Evolutionary conservation across 257 asterid genomes (phyloP).

Genomic region (Asclepias syriaca): DNA sequence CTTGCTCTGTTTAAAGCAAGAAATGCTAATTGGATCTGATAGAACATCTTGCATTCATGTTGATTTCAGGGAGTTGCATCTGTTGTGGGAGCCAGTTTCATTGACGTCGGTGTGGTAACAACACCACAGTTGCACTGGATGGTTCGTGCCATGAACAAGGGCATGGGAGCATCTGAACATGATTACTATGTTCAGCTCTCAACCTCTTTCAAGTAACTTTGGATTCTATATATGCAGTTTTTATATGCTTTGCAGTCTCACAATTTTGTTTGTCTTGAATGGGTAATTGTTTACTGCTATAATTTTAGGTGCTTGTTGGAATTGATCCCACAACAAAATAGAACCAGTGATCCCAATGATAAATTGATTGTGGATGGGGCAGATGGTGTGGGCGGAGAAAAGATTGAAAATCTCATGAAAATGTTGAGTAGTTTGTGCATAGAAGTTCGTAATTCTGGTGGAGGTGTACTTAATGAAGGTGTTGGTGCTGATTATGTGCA

Average conservation of each 20-base stretch:
- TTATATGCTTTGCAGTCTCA: not conserved
- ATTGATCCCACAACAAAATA: constrained; percentile 47
- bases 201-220: constrained; percentile 63
- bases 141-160: constrained; percentile 77
- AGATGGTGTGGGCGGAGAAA: constrained; percentile 93
- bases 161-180: constrained; percentile 61
- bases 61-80: constrained; percentile 59
- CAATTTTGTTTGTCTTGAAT: not conserved
- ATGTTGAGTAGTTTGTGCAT: constrained; percentile 40
- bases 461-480: constrained; percentile 78
- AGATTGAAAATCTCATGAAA: constrained; percentile 55
- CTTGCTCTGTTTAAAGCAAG: not conserved
- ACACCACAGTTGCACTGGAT: constrained; percentile 98
- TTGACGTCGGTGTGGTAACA: constrained; percentile 71
- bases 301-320: constrained; percentile 63
- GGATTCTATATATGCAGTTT: constrained; percentile 6
- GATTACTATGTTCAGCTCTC: constrained; percentile 61
- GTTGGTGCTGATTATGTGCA: constrained; percentile 98
- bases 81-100: constrained; percentile 51
- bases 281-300: constrained; percentile 8
- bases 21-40: not conserved
- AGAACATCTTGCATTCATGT: not conserved
- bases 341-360: constrained; percentile 25
- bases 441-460: constrained; percentile 77
- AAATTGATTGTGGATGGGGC: constrained; percentile 83